A percentile compares a stretch with the other conserved stretches of the same genome.
These are phyloP conservation scores for Acaromyces ingoldii DNA, from an alignment of 1,284 basidiomycete species.

Conservation along the genomic window DNA sequence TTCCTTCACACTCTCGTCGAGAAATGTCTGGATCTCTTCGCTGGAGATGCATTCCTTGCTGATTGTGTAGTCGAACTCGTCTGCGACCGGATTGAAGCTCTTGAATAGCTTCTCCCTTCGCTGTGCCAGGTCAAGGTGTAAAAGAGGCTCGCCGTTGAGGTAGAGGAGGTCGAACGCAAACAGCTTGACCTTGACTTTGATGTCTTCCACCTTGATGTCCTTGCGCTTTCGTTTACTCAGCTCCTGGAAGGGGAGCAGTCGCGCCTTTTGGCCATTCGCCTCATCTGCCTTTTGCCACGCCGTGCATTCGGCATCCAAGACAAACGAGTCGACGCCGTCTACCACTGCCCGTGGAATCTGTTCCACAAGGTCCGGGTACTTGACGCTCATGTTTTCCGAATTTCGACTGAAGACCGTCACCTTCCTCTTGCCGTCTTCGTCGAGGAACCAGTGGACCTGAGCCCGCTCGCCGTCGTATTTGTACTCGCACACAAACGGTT, in stretches of 20 bases:
- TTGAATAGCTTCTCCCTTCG: constrained; percentile 71
- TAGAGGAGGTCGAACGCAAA: constrained; percentile 94
- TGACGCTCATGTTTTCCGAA: constrained; percentile 98
- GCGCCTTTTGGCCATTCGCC: constrained; percentile 16
- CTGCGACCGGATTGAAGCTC: constrained; percentile 75
- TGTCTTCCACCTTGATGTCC: constrained; percentile 92
- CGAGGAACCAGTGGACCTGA: constrained; percentile 55
- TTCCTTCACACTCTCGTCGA: constrained; percentile 94
- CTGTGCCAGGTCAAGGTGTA: constrained; percentile 27
- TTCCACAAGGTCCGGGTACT: constrained; percentile 93
- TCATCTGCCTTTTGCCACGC: constrained; percentile 72
- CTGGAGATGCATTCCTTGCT: constrained; percentile 81
- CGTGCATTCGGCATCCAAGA: constrained; percentile 92
- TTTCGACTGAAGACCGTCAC: constrained; percentile 91
- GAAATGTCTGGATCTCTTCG: constrained; percentile 89
- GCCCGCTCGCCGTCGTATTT: constrained; percentile 99
- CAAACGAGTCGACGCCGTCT: constrained; percentile 72
- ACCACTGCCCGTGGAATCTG: constrained; percentile 70
- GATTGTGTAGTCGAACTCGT: constrained; percentile 90
- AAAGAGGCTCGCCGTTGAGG: constrained; percentile 69
- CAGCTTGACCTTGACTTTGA: constrained; percentile 89
- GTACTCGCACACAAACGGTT: constrained; percentile 96
- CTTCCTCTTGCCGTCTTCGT: constrained; percentile 18
- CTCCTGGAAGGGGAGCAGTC: constrained; percentile 92
- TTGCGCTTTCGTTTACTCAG: constrained; percentile 91